Percentiles rank a stretch among this genome's conserved stretches.
phyloP scores from a whole-genome alignment of 495 filamentous ascomycete genomes.

The Rhizodiscina lignyota region DNA sequence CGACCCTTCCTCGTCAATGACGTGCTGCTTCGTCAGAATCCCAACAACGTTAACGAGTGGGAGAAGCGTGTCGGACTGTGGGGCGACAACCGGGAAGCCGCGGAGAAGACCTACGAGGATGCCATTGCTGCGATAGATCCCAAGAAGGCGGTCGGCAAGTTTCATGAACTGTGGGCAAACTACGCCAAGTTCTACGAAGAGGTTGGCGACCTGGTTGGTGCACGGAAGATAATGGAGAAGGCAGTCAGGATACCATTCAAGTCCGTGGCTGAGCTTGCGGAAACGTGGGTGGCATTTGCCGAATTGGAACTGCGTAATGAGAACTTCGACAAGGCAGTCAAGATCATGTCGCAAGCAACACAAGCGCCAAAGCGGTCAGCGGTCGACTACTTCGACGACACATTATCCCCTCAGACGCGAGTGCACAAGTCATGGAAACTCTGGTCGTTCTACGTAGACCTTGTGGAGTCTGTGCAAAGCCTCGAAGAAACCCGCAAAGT shows the following conservation, averaged over 20 bases:
- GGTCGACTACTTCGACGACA: constrained; percentile 97
- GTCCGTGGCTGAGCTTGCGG: constrained; percentile 82
- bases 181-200: constrained; percentile 97
- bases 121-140: constrained; percentile 86
- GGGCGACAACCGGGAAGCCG: constrained; percentile 82
- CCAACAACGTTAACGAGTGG: constrained; percentile 94
- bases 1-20: constrained; percentile 95
- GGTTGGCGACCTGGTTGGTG: constrained; percentile 69
- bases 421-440: constrained; percentile 99
- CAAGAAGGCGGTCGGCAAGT: constrained; percentile 86
- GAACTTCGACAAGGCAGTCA: constrained; percentile 86
- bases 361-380: constrained; percentile 88
- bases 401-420: constrained; percentile 79
- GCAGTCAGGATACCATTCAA: constrained; percentile 96
- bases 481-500: constrained; percentile 86
- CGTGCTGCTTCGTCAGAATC: constrained; percentile 86
- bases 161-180: constrained; percentile 90
- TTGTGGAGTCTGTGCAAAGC: constrained; percentile 85
- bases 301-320: constrained; percentile 94
- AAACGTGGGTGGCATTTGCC: constrained; percentile 98
- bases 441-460: constrained; percentile 98
- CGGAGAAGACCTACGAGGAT: constrained; percentile 88
- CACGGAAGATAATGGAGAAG: constrained; percentile 89
- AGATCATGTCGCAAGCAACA: constrained; percentile 92
- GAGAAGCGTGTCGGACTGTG: constrained; percentile 88